phyloP scores from a whole-genome alignment of 2,329 filamentous ascomycete genomes.

The Fusarium sp. region DNA sequence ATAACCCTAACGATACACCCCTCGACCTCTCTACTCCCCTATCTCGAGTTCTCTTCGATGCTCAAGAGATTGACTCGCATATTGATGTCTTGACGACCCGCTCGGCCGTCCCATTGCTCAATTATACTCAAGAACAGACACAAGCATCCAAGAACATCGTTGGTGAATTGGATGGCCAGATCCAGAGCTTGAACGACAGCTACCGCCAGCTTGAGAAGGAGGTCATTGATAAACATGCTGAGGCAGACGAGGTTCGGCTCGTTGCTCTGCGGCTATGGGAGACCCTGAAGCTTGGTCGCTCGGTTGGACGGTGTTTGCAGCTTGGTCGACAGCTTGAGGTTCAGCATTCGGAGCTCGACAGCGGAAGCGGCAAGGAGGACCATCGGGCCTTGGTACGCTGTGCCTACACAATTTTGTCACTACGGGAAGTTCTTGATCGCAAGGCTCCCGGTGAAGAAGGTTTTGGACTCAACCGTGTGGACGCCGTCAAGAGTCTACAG shows the following conservation, averaged over 20 bases:
- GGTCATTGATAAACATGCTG: slow-evolving; percentile 84
- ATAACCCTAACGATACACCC: slow-evolving; percentile 88
- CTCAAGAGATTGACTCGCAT: slow-evolving; percentile 95
- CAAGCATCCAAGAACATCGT: slow-evolving; percentile 77
- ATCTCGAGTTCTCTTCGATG: slow-evolving; percentile 92
- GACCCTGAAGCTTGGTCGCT: slow-evolving; percentile 78
- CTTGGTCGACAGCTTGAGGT: slow-evolving; percentile 86
- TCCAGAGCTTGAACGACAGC: slow-evolving; percentile 81
- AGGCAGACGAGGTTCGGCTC: slow-evolving; percentile 81
- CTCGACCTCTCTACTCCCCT: slow-evolving; percentile 94
- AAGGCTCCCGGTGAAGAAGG: slow-evolving; percentile 77
- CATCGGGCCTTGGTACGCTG: slow-evolving; percentile 83
- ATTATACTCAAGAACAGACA: slow-evolving; percentile 78
- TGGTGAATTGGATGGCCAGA: slow-evolving; percentile 78
- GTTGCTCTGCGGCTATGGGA: slow-evolving; percentile 82
- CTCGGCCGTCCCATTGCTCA: slow-evolving; percentile 80
- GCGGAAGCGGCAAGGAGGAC: slow-evolving; percentile 66
- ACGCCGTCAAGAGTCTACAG: slow-evolving; percentile 74
- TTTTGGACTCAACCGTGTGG: slow-evolving; percentile 76
- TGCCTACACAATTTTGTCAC: slow-evolving; percentile 77
- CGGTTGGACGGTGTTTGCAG: slow-evolving; percentile 80
- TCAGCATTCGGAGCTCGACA: slow-evolving; percentile 73
- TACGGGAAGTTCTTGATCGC: slow-evolving; percentile 76
- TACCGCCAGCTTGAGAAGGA: slow-evolving; percentile 88
- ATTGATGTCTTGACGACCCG: slow-evolving; percentile 90